These are phyloP conservation scores for Exophiala viscosa DNA, from an alignment of 2,329 filamentous ascomycete genomes.

Conservation along the genomic window DNA sequence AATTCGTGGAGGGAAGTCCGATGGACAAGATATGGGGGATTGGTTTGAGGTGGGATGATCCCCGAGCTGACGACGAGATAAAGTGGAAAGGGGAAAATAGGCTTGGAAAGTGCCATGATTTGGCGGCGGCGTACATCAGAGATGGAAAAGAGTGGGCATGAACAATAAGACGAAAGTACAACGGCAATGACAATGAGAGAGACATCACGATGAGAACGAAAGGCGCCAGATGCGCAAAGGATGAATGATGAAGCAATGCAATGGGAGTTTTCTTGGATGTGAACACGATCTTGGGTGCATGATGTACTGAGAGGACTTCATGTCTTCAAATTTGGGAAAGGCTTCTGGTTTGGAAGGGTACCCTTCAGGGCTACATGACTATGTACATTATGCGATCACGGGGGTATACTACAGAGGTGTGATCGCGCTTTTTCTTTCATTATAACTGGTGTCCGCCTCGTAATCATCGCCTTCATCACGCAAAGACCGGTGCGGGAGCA, in stretches of 20 bases:
- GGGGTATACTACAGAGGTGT: too few relatives aligned
- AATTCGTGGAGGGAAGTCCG: slow-evolving; percentile 17
- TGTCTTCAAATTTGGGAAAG: too few relatives aligned
- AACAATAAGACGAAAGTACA: background rate
- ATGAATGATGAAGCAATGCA: too few relatives aligned
- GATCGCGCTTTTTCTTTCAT: background rate
- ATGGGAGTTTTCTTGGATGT: background rate
- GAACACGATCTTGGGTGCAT: background rate
- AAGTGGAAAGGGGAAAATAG: slow-evolving; percentile 18
- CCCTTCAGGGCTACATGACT: too few relatives aligned
- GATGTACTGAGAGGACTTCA: too few relatives aligned
- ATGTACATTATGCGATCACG: too few relatives aligned
- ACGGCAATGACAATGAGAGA: background rate
- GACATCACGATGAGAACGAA: background rate
- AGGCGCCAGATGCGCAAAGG: too few relatives aligned
- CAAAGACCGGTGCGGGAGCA: background rate
- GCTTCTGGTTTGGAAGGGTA: too few relatives aligned
- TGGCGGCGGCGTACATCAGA: slow-evolving; percentile 3
- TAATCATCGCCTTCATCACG: background rate
- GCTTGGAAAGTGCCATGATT: slow-evolving; percentile 19
- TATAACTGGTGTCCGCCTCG: background rate
- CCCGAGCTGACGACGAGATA: slow-evolving; percentile 6
- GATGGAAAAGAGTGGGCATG: background rate
- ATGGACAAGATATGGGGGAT: slow-evolving; percentile 19
- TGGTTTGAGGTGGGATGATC: slow-evolving; percentile 13